Evolutionary conservation across 306 rosid genomes (phyloP), one percentile per base, ranked within the genome.

Genomic region (Gynostemma pentaphyllum): DNA sequence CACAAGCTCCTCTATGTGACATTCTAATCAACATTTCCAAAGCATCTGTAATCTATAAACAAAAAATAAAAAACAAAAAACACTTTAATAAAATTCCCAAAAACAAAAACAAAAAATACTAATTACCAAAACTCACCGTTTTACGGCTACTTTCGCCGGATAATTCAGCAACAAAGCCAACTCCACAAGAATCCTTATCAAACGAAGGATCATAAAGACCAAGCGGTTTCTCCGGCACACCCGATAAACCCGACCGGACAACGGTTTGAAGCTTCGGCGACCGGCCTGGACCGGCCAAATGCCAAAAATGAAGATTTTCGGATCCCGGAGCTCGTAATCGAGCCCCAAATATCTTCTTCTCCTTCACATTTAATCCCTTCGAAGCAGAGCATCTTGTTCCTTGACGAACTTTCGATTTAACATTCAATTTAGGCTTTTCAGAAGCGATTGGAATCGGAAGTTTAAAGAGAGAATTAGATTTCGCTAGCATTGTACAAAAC

Each of bases 1-100:
- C 99, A 21, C 99, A 94, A 51, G 94, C 99, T 27, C 99, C 99
- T 72, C 99, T 79, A 52, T 94, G 99, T n/a, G 95, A 3, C 99
- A 94, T 94, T 9, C 99, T 79, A 47, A 88, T 81, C 89, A 94
- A 64, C 99, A 94, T 94, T 74, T 94, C 99, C 80, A 94, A 53
- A 50, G 99, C 96, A 80, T 94, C 99, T 16, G 95, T 81, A 24
- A 94, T 85, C 99, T 94, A 45, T n/a, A n/a, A n/a, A n/a, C 51
- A 73, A 50, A 74, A 47, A 45, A 15, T 45, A 67, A 50, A 23
- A 76, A 4, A 72, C 12, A 21, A 77, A 22, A 28, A 29, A 1
- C 23, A 36, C 16, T 7, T 14, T 26, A 40, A 19, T 6, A 16
- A 55, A 61, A 23, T 23, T n/a, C n/a, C n/a, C 39, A 42, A 59